A percentile compares a stretch with the other conserved stretches of the same genome.
phyloP scores from a whole-genome alignment of 371 early-diverging fungal species.

The Zopfochytrium polystomum region DNA sequence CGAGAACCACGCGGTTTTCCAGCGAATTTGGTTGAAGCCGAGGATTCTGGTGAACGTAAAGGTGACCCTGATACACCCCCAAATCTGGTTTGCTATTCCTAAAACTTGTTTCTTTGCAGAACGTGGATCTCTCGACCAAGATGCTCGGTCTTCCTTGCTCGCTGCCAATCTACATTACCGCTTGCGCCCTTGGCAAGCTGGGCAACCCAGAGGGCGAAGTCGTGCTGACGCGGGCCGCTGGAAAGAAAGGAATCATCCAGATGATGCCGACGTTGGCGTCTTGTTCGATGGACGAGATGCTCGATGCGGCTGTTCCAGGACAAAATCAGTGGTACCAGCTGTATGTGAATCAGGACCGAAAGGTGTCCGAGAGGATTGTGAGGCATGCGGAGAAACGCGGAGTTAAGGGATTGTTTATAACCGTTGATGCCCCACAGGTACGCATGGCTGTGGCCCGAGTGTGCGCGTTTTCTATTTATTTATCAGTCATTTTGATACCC shows the following conservation, averaged over 20 bases:
- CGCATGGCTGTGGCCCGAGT: conserved; percentile 67
- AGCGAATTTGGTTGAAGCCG: conserved; percentile 63
- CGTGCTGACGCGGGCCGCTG: conserved; percentile 63
- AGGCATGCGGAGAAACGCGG: conserved; percentile 78
- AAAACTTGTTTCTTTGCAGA: conserved; percentile 67
- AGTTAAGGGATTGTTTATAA: conserved; percentile 81
- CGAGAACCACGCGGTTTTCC: conserved; percentile 74
- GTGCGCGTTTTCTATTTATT: conserved; percentile 89
- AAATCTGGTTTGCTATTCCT: too few relatives aligned
- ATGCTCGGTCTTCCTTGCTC: too few relatives aligned
- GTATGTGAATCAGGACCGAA: conserved; percentile 81
- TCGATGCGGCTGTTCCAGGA: conserved; percentile 39
- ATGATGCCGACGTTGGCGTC: conserved; percentile 76
- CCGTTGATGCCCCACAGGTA: conserved; percentile 82
- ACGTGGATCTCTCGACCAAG: conserved; percentile 65
- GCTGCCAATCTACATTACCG: conserved; percentile 50
- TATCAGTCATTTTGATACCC: neutral
- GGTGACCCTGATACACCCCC: too few relatives aligned
- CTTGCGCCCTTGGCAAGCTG: conserved; percentile 61
- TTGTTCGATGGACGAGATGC: conserved; percentile 67
- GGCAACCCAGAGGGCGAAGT: conserved; percentile 77
- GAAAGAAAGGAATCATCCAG: conserved; percentile 41
- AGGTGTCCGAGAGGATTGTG: conserved; percentile 69
- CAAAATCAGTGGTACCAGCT: conserved; percentile 83
- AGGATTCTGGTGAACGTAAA: conserved; percentile 49